Evolutionary conservation across 2,329 filamentous ascomycete species (phyloP).

Genomic region (Trichoderma sp.): DNA sequence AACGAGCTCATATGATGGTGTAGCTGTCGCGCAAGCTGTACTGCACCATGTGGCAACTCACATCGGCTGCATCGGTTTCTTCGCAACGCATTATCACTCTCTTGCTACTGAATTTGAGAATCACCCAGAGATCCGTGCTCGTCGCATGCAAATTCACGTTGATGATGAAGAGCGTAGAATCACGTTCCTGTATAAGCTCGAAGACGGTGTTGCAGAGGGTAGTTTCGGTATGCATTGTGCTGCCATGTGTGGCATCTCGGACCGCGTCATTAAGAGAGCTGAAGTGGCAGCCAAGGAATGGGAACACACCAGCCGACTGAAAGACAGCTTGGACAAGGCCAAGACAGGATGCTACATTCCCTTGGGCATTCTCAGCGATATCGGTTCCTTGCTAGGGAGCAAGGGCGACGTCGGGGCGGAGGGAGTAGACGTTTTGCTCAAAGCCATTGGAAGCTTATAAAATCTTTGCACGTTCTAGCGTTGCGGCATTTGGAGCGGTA

Average conservation of each 20-base stretch:
- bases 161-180: constrained; percentile 81
- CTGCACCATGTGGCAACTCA: constrained; percentile 95
- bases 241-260: constrained; percentile 92
- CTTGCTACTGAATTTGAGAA: constrained; percentile 86
- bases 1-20: constrained; percentile 92
- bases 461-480: constrained; percentile 1
- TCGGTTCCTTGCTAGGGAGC: constrained; percentile 73
- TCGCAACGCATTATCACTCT: constrained; percentile 96
- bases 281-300: constrained; percentile 88
- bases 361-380: constrained; percentile 83
- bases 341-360: constrained; percentile 80
- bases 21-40: constrained; percentile 94
- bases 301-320: constrained; percentile 91
- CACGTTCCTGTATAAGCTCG: constrained; percentile 95
- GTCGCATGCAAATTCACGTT: constrained; percentile 93
- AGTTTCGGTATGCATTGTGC: constrained; percentile 99
- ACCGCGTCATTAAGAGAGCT: constrained; percentile 78
- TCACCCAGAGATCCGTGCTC: constrained; percentile 83
- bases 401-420: constrained; percentile 51
- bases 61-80: constrained; percentile 92
- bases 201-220: constrained; percentile 90
- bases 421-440: constrained; percentile 60
- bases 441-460: constrained; percentile 61
- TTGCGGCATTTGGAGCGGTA: not conserved
- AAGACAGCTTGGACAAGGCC: constrained; percentile 81